Base-by-base conservation (phyloP, 352 stramenopile species). In the Blastocystis sp. region DNA sequence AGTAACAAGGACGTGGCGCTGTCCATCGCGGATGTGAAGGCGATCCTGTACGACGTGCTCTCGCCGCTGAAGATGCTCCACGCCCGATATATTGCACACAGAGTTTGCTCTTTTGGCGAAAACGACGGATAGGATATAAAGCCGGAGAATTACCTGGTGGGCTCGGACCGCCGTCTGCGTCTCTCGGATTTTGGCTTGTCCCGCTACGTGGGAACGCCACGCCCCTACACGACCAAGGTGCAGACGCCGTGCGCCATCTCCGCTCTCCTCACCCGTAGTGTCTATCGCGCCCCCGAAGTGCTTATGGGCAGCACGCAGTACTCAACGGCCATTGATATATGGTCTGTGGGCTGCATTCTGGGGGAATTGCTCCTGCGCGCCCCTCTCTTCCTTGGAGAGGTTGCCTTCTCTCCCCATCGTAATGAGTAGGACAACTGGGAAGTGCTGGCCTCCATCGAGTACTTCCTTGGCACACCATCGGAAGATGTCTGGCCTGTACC, bases 251-350 rank as follows among this genome's bases (percentile, higher is more conserved):
- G 38, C 4, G n/a, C 1, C 6, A 48, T 43, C 19, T 52, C 21
- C 17, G 14, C 14, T 11, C 7, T 21, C 52, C 11, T 68, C 42
- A 28, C 14, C n/a, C 69, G 9, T 69, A 84, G 74, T 10, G 14
- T 84, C 24, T 98, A 98, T 89, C 92, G 95, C 59, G 94, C 95
- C 34, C 94, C 95, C 1, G 95, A 98, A 91, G 94, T 98, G 40
- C 90, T 98, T 40, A 90, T 98, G 3, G 94, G 94, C 21, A 92
- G 93, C n/a, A 95, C 95, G 89, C 92, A 96, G 89, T 98, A 98
- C 90, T 96, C 93, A 21, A 96, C 94, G 0, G 91, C 94, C 3
- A 94, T 98, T 10, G 95, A 98, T 90, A 92, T 94, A 28, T 98
- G 95, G 95, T 88, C 92, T 38, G 94, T 95, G 89, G 90, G 90